Evolutionary conservation across 768 basidiomycete species (phyloP).

Genomic region (Kockovaella imperatae): DNA sequence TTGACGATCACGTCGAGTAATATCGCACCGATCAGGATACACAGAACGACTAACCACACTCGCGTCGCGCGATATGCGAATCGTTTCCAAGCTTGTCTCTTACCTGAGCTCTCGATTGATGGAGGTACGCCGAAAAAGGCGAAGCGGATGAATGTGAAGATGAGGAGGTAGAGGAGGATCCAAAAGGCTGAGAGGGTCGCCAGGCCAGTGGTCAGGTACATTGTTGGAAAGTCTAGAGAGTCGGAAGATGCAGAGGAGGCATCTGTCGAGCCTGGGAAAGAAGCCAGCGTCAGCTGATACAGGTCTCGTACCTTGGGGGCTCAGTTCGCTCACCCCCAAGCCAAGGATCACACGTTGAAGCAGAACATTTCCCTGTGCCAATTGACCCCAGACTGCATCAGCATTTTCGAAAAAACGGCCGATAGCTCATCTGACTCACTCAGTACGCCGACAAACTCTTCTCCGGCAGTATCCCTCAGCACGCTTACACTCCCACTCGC

Average conservation of each 20-base stretch:
- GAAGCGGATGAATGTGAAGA: slow-evolving; percentile 5
- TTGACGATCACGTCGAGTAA: slow-evolving; percentile 5
- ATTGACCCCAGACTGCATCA: not conserved
- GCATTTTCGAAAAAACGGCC: not conserved
- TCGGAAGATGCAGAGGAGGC: not conserved
- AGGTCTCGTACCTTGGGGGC: no score
- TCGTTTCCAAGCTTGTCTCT: slow-evolving; percentile 4
- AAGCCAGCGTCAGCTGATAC: no score
- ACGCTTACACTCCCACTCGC: not conserved
- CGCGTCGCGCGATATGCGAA: slow-evolving; percentile 6
- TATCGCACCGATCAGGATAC: slow-evolving; percentile 2
- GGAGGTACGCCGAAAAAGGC: not conserved
- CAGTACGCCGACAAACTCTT: not conserved
- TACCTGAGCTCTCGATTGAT: not conserved
- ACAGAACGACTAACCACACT: not conserved
- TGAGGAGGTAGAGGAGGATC: slow-evolving; percentile 3
- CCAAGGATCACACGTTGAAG: not conserved
- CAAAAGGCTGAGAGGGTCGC: slow-evolving; percentile 8
- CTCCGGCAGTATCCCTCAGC: not conserved
- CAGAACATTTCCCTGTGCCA: not conserved
- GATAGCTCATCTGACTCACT: not conserved
- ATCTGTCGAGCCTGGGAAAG: not conserved
- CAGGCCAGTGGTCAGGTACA: slow-evolving; percentile 8
- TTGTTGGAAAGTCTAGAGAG: not conserved
- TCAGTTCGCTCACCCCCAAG: slow-evolving; percentile 1